Evolutionary conservation across 1,284 basidiomycete genomes (phyloP).

Genomic region (Sanghuangporus baumii): DNA sequence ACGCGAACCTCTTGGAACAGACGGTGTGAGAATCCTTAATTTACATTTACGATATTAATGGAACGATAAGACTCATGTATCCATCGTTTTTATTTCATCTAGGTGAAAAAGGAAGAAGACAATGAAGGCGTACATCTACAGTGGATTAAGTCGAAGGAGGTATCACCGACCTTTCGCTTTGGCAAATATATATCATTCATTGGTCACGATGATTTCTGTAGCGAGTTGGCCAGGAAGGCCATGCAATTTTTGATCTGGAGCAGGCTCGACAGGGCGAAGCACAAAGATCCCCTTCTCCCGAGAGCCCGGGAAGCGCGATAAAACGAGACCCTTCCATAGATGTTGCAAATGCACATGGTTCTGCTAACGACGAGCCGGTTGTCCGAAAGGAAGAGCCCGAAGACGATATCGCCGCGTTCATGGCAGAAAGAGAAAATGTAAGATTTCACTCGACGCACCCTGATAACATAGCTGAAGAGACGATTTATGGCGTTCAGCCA

Average conservation of each 20-base stretch:
- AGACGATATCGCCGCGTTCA: background rate
- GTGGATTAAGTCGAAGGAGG: background rate
- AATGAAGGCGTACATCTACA: background rate
- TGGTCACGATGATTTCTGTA: too few relatives aligned
- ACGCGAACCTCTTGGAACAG: too few relatives aligned
- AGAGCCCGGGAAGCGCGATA: background rate
- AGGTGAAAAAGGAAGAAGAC: background rate
- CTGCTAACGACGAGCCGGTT: background rate
- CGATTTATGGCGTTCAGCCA: background rate
- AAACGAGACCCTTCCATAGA: background rate
- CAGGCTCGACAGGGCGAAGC: background rate
- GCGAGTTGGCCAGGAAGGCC: too few relatives aligned
- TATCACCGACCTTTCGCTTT: background rate
- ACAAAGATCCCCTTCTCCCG: background rate
- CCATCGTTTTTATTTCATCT: background rate
- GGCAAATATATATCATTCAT: background rate
- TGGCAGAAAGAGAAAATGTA: background rate
- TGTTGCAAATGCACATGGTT: background rate
- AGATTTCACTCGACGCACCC: background rate
- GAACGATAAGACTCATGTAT: too few relatives aligned
- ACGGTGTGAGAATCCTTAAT: too few relatives aligned
- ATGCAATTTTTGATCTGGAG: too few relatives aligned
- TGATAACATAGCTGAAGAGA: background rate
- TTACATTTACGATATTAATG: too few relatives aligned
- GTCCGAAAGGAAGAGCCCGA: background rate